These are phyloP conservation scores for Fomes fomentarius DNA, from an alignment of 1,284 basidiomycete genomes.

Conservation along the genomic window DNA sequence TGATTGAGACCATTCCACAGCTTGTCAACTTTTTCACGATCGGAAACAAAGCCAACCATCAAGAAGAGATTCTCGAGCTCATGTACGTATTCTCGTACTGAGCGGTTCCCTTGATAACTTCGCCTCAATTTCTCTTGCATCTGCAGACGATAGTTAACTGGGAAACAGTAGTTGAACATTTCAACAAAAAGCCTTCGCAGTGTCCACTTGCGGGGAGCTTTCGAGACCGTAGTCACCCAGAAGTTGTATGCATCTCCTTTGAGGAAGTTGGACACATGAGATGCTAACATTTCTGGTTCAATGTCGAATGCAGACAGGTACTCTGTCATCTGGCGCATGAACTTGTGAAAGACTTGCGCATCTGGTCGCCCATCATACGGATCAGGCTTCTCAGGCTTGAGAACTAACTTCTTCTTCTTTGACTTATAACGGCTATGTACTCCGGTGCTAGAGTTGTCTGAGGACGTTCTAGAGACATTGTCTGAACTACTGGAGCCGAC, in stretches of 20 bases:
- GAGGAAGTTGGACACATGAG: slow-evolving; percentile 25
- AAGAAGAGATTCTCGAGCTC: slow-evolving; percentile 37
- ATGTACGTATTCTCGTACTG: slow-evolving; percentile 32
- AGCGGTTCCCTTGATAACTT: slow-evolving; percentile 16
- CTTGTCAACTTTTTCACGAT: slow-evolving; percentile 35
- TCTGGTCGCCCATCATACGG: slow-evolving; percentile 17
- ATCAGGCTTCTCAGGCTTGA: slow-evolving; percentile 21
- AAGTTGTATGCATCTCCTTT: slow-evolving; percentile 42
- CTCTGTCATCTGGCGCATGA: slow-evolving; percentile 14
- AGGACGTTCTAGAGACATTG: neutral
- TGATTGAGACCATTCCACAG: slow-evolving; percentile 37
- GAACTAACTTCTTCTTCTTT: neutral
- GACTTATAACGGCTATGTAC: neutral
- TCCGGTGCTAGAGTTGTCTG: neutral
- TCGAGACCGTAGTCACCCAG: slow-evolving; percentile 38
- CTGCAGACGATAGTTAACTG: slow-evolving; percentile 35
- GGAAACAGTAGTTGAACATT: slow-evolving; percentile 50
- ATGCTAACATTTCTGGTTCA: neutral
- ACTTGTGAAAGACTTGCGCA: slow-evolving; percentile 23
- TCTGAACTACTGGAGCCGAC: neutral
- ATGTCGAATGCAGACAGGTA: slow-evolving; percentile 12
- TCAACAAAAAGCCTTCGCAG: slow-evolving; percentile 36
- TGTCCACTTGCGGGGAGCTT: slow-evolving; percentile 26
- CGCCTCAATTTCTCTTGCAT: slow-evolving; percentile 20
- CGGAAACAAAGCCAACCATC: slow-evolving; percentile 34